Evolutionary conservation across 1,284 basidiomycete species (phyloP), one percentile per base, ranked within the genome.

Genomic region (Trichosporon ovoides): DNA sequence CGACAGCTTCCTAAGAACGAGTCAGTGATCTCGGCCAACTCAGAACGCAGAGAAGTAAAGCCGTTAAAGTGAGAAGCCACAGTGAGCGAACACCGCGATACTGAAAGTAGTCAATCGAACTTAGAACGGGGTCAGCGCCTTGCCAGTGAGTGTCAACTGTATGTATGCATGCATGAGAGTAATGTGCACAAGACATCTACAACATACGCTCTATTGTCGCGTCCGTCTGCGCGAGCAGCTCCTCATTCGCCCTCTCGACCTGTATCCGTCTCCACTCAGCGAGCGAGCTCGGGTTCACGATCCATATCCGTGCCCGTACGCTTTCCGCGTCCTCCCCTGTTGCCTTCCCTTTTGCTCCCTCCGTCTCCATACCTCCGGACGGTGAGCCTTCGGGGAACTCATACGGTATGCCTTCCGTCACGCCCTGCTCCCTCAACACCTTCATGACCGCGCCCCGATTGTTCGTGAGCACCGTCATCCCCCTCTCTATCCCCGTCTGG

Each of bases 361-460:
- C 16, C 7, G 37, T n/a, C n/a, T n/a, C n/a, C n/a, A n/a, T n/a
- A n/a, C n/a, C n/a, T n/a, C n/a, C n/a, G n/a, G n/a, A n/a, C n/a
- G n/a, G n/a, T n/a, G n/a, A n/a, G n/a, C n/a, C n/a, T n/a, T n/a
- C n/a, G 7, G 37, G 18, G 16, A n/a, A 48, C 1, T 56, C 64
- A 37, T 50, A 58, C 1, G 66, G 66, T 7, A 72, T 52, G 0
- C 74, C 74, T 2, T 74, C 71, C 24, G 35, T 48, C 0, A 74
- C 61, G 3, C 72, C 67, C 60, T 72, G 68, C 60, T 74, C 72
- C 38, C 73, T 56, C 7, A 72, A 52, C 9, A 76, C 67, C 58
- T 75, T 74, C 12, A 68, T 66, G 18, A 76, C 68, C 3, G 73
- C 68, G 3, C 73, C 73, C 40, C 74, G 60, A 52, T 76, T 76